Base-by-base conservation (phyloP, 352 stramenopile genomes). In the Peronospora destructor region DNA sequence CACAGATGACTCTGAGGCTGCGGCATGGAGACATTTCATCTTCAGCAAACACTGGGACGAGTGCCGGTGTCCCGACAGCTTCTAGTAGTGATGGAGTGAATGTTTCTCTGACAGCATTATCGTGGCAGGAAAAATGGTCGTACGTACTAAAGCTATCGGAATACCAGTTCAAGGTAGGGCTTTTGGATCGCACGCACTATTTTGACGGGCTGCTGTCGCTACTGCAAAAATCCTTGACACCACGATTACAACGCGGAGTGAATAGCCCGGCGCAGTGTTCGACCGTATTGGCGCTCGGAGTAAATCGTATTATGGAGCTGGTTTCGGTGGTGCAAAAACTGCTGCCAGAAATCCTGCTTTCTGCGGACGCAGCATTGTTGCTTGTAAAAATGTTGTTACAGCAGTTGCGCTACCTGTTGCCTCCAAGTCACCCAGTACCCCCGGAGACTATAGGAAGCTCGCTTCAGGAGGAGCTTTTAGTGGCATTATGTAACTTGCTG, bases 81-180 rank as follows among this genome's bases (percentile, higher is more conserved):
- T 35, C 45, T 25, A 41, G 36, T 10, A 61, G 34, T 25, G 44
- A 44, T 36, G 46, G 40, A 19, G 45, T 56, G 2, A 49, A 59
- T 25, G 41, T 29, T 17, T 50, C 58, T 11, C 39, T 39, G 6
- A 17, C 37, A 8, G 38, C 68, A 13, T 48, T 69, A 13, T 73
- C 69, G 3, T 71, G 70, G 49, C 70, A 83, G 48, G 80, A 90
- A 32, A 88, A 87, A 48, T 90, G 76, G 74, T 87, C 77, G 11
- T 94, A 94, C 45, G 60, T 85, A 19, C 64, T 94, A 19, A 86
- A 88, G 51, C 53, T 94, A 12, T 85, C 81, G 11, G 65, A 84
- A 60, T 91, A 85, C 39, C 83, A 94, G 61, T 91, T 87, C 55
- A 84, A 87, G 43, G 47, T 81, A 21, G 74, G 80, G 0, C 52